Conservation (phyloP, 257 asterid genomes). For the Solanum ossicruentum region DNA sequence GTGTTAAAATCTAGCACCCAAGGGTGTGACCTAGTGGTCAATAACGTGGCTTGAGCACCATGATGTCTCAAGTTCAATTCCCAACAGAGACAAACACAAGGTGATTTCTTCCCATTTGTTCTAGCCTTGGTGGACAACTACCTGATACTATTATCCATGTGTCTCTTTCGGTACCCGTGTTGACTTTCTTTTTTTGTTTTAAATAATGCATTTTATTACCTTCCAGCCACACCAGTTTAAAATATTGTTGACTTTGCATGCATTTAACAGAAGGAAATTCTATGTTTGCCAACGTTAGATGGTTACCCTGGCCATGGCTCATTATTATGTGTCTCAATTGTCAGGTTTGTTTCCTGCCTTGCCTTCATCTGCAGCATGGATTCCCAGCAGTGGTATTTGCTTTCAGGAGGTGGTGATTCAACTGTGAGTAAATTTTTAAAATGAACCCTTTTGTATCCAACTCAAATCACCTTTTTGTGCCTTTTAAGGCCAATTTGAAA, state of each 20-base stretch:
- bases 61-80: too few relatives aligned
- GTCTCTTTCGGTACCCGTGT: neutral
- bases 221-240: neutral
- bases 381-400: constrained; percentile 36
- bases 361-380: constrained; percentile 45
- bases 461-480: neutral
- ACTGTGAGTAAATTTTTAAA: constrained; percentile 47
- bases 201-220: neutral
- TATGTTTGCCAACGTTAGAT: neutral
- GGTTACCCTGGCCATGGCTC: neutral
- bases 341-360: constrained; percentile 81
- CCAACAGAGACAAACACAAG: too few relatives aligned
- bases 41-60: too few relatives aligned
- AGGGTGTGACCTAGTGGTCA: too few relatives aligned
- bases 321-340: constrained; percentile 4
- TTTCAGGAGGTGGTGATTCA: constrained; percentile 97
- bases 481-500: neutral
- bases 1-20: neutral
- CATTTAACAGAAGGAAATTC: neutral
- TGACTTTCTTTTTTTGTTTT: neutral
- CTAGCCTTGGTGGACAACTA: too few relatives aligned
- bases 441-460: neutral
- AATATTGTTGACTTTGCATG: neutral
- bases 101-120: too few relatives aligned
- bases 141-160: neutral